Conservation (phyloP, 176 grass and related monocot species). For the Lolium multiflorum region DNA sequence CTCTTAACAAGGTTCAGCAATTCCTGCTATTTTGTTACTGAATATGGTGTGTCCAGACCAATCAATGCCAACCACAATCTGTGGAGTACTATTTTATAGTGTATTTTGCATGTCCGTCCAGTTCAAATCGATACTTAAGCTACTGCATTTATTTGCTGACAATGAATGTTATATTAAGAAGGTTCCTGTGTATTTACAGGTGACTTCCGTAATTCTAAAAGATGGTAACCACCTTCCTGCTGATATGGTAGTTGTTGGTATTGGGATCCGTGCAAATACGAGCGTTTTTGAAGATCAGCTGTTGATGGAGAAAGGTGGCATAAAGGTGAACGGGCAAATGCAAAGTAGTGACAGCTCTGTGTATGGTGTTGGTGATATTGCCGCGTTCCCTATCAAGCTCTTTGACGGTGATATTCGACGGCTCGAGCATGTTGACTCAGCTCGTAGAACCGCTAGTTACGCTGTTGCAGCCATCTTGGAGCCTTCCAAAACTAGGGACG, state of each 20-base stretch:
- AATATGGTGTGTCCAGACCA: not conserved
- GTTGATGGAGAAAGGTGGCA: slow-evolving; percentile 77
- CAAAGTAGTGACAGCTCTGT: slow-evolving; percentile 81
- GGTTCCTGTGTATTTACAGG: slow-evolving; percentile 54
- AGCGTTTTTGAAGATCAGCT: slow-evolving; percentile 89
- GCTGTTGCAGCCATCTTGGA: slow-evolving; percentile 85
- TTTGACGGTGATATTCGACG: slow-evolving; percentile 70
- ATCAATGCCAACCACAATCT: not conserved
- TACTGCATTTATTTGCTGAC: not conserved
- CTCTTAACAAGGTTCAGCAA: not conserved
- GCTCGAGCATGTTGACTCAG: slow-evolving; percentile 92
- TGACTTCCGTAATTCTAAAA: slow-evolving; percentile 74
- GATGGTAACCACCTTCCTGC: slow-evolving; percentile 72
- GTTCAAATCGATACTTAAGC: slow-evolving; percentile 12
- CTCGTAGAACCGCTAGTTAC: slow-evolving; percentile 86
- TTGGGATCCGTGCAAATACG: slow-evolving; percentile 87
- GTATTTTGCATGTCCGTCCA: not conserved
- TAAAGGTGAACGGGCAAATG: slow-evolving; percentile 92
- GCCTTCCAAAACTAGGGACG: slow-evolving; percentile 60
- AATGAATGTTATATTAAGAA: slow-evolving; percentile 27
- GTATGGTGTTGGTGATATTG: slow-evolving; percentile 90
- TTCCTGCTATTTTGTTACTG: not conserved
- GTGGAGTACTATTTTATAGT: slow-evolving; percentile 10
- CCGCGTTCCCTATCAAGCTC: slow-evolving; percentile 80
- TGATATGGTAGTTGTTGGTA: slow-evolving; percentile 95